phyloP scores from a whole-genome alignment of 257 asterid species.

The Lycium barbarum region DNA sequence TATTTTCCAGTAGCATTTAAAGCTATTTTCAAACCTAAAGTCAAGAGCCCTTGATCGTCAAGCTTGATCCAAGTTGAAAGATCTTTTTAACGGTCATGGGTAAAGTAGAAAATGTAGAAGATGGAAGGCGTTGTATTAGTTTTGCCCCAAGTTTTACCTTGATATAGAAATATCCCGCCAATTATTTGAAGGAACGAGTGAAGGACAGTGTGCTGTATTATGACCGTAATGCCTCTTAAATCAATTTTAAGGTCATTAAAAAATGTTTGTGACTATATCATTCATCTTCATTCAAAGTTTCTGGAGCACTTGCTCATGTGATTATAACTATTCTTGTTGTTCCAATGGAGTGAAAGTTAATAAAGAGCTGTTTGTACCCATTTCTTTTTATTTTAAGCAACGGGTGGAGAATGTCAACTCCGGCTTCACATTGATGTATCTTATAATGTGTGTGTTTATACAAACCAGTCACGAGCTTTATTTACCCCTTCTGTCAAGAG shows the following conservation, averaged over 20 bases:
- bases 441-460: not conserved
- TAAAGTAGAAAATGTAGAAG: slow-evolving; percentile 2
- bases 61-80: slow-evolving; percentile 20
- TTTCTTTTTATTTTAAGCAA: not conserved
- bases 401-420: not conserved
- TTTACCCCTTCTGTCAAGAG: not conserved
- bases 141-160: not conserved
- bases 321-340: not conserved
- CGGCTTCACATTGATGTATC: not conserved
- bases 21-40: not conserved
- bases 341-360: not conserved
- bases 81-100: not conserved
- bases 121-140: slow-evolving; percentile 15
- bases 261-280: not conserved
- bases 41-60: slow-evolving; percentile 16
- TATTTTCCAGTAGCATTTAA: slow-evolving; percentile 8
- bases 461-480: not conserved
- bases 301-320: slow-evolving; percentile 17
- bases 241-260: not conserved
- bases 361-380: not conserved
- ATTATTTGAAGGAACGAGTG: not conserved
- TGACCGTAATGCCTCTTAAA: not conserved
- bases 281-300: slow-evolving; percentile 3
- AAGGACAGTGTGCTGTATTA: slow-evolving; percentile 6
- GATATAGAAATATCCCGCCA: not conserved